Evolutionary conservation across 2,329 filamentous ascomycete species (phyloP), one percentile per base, ranked within the genome.

Genomic region (Blumeria graminis): DNA sequence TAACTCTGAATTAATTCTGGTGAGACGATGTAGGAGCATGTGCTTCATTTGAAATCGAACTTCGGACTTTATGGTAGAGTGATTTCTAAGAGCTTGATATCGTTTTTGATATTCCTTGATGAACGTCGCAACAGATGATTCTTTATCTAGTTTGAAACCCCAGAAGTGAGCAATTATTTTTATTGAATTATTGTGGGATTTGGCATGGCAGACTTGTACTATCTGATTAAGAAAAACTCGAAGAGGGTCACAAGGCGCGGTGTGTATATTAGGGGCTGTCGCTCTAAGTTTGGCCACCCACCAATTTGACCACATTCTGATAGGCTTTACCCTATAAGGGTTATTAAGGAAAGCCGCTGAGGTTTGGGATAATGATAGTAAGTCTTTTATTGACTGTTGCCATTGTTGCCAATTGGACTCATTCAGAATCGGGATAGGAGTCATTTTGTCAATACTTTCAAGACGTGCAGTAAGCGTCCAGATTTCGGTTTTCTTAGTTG

Each of bases 161-260:
- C 51, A 54, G 14, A 54, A 54, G 8, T 22, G 51, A 28, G 6
- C 6, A 22, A 14, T 14, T 9, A 54, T 54, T 18, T 6, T 18
- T 6, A 18, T 54, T 6, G 22, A 9, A 16, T 54, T 54, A 2
- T 14, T 18, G 18, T 38, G 34, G 13, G 6, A 11, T 7, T 16
- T 39, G 9, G 34, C 51, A 9, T 18, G 34, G n/a, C 34, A 54
- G 1, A 22, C 1, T 5, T 6, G 11, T 8, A 10, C 51, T n/a
- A 54, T 54, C 3, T 6, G 10, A 22, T 6, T 36, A 6, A 54
- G 16, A 18, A 39, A 1, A 16, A n/a, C 9, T 33, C 6, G 34
- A 33, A n/a, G n/a, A n/a, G 51, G 51, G n/a, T 54, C 51, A 39
- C 51, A 16, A 38, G 51, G 51, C 6, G 51, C 51, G 18, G 51